These are phyloP conservation scores for Apiotrichum montevideense DNA, from an alignment of 1,284 basidiomycete species.

Conservation along the genomic window DNA sequence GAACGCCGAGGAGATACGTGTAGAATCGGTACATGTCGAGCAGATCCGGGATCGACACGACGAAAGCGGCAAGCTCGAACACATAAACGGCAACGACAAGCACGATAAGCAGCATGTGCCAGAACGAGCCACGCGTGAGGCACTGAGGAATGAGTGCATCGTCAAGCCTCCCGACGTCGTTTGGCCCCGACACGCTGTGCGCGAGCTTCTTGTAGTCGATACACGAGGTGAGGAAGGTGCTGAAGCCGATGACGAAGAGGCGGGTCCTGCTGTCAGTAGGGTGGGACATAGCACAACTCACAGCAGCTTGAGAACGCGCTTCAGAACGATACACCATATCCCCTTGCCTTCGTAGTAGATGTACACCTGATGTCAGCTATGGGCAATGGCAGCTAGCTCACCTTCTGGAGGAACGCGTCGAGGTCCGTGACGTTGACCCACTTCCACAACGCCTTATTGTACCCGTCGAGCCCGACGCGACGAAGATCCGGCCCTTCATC, in stretches of 20 bases:
- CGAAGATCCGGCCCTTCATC: not conserved
- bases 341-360: constrained; percentile 94
- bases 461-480: constrained; percentile 62
- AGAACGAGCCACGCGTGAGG: constrained; percentile 53
- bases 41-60: constrained; percentile 59
- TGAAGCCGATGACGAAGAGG: constrained; percentile 94
- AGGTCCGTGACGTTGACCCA: constrained; percentile 99
- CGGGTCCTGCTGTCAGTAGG: constrained; percentile 61
- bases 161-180: constrained; percentile 52
- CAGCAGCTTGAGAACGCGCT: constrained; percentile 79
- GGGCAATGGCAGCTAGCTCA: constrained; percentile 34
- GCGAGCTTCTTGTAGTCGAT: constrained; percentile 79
- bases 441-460: constrained; percentile 90
- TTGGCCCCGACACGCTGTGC: constrained; percentile 25
- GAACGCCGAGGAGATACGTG: constrained; percentile 54
- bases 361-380: constrained; percentile 53
- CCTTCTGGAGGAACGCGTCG: constrained; percentile 89
- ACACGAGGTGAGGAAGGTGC: constrained; percentile 90
- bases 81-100: constrained; percentile 74
- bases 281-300: constrained; percentile 53
- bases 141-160: constrained; percentile 76
- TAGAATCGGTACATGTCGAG: constrained; percentile 89
- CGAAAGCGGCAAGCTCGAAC: constrained; percentile 52
- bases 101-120: constrained; percentile 62
- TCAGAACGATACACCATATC: constrained; percentile 84